phyloP scores from a whole-genome alignment of 345 rosid species.

The Acer campestre region DNA sequence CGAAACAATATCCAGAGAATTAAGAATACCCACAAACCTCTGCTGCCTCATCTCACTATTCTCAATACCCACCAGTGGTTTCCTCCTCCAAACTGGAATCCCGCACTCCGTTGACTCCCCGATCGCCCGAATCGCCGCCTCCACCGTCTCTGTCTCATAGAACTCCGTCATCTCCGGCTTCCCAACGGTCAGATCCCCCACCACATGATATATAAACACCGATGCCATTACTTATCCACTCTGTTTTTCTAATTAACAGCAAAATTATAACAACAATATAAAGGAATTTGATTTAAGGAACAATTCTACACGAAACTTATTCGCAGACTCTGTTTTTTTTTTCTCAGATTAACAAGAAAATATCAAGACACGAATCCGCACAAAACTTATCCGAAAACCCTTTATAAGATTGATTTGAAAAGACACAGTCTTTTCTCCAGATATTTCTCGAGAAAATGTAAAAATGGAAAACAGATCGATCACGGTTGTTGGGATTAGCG shows the following conservation, averaged over 20 bases:
- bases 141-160: slow-evolving; percentile 80
- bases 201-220: slow-evolving; percentile 87
- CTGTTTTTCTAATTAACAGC: too few relatives aligned
- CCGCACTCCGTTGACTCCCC: slow-evolving; percentile 93
- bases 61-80: slow-evolving; percentile 54
- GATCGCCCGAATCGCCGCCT: slow-evolving; percentile 78
- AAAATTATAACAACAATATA: too few relatives aligned
- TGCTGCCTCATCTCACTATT: slow-evolving; percentile 70
- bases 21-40: slow-evolving; percentile 87
- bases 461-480: too few relatives aligned
- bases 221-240: slow-evolving; percentile 57
- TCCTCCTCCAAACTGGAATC: slow-evolving; percentile 91
- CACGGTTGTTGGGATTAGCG: background rate
- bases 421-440: too few relatives aligned
- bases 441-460: too few relatives aligned
- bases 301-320: too few relatives aligned
- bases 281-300: too few relatives aligned
- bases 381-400: too few relatives aligned
- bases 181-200: slow-evolving; percentile 98
- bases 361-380: too few relatives aligned
- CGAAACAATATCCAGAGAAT: slow-evolving; percentile 80
- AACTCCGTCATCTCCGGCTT: slow-evolving; percentile 95
- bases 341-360: too few relatives aligned
- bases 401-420: too few relatives aligned
- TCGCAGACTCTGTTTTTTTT: too few relatives aligned